Base-by-base conservation (phyloP, 2,329 filamentous ascomycete species). In the Alternaria hordeiaustralica region DNA sequence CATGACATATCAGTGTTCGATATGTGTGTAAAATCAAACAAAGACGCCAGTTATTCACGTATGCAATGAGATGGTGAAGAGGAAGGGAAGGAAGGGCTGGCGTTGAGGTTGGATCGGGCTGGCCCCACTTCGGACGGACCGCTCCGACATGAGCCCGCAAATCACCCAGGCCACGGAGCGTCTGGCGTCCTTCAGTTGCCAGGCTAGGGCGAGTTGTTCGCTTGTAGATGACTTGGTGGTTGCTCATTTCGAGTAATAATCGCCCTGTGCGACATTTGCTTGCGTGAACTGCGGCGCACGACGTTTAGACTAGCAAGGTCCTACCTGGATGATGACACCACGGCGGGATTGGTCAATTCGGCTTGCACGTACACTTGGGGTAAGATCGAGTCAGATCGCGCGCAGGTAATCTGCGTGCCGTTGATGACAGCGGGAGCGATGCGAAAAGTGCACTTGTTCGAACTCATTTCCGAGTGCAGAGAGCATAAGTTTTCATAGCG, bases 51-150 rank as follows among this genome's bases (percentile, higher is more conserved):
- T 2, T 2, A 21, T 33, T 51, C 20, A 20, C 10, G 12, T 13
- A 21, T 18, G 18, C 30, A 13, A 36, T 15, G 28, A 8, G 49
- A 11, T 21, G 18, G 15, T n/a, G 18, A 15, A 8, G 33, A 51
- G 18, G 26, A 51, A 33, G 13, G 26, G 2, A 15, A 51, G 49
- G 2, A 51, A 33, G 18, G 18, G 26, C 10, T 20, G 28, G 20
- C 28, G 12, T 33, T 51, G 28, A 51, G 49, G 49, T 49, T 49
- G 45, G 18, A 51, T 12, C 3, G 3, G 36, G 18, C 28, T 51
- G 18, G 49, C 49, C 49, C 28, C 49, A 51, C 28, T 36, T 51
- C 28, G 28, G 49, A 51, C 28, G 28, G 28, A 51, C 28, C 28
- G 23, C 12, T 36, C 49, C 49, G 49, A 30, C 26, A 13, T 28